A percentile compares a stretch with the other conserved stretches of the same genome.
Conservation (phyloP, 129 eudicot genomes). For the Flaveria robusta region DNA sequence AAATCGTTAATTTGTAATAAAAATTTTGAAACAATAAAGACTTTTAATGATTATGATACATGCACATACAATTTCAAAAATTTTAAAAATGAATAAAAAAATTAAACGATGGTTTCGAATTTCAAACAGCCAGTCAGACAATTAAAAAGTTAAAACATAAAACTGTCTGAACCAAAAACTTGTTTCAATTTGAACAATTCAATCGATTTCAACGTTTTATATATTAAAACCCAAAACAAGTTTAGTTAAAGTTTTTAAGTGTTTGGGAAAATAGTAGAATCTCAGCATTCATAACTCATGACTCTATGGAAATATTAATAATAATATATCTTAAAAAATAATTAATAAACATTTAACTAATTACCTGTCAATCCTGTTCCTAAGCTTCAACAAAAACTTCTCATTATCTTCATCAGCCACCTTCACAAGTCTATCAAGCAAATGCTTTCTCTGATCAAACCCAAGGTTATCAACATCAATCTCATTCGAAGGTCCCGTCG, state of each 20-base stretch:
- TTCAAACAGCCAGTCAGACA: too few species aligned
- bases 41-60: background rate
- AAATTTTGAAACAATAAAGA: too few species aligned
- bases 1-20: background rate
- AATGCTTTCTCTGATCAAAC: constrained; percentile 43
- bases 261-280: background rate
- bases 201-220: background rate
- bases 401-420: constrained; percentile 81
- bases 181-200: too few species aligned
- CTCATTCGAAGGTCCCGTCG: constrained; percentile 51
- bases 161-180: too few species aligned
- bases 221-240: background rate
- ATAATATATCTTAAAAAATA: background rate
- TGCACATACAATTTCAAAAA: too few species aligned
- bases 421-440: constrained; percentile 64
- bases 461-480: constrained; percentile 67
- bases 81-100: too few species aligned
- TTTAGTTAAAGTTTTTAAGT: background rate
- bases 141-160: too few species aligned
- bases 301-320: background rate
- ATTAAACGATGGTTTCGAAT: too few species aligned
- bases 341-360: constrained; percentile 12
- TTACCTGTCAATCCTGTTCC: constrained; percentile 66
- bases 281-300: background rate
- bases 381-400: constrained; percentile 66